Evolutionary conservation across 345 rosid species (phyloP).

Genomic region (Noccaea bulbosa): DNA sequence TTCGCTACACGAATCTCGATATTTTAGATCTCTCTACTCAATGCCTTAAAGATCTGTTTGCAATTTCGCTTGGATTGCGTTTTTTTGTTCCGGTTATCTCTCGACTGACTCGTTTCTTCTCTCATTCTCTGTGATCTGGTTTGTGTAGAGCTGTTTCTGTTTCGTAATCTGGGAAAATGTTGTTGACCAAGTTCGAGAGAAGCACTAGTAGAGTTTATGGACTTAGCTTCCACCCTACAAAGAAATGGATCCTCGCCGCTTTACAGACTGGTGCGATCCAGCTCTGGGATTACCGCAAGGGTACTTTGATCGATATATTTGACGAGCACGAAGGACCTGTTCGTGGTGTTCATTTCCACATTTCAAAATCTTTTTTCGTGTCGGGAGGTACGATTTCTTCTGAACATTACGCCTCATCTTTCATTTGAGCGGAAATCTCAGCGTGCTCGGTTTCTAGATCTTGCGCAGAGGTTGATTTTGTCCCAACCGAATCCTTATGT

Average conservation of each 20-base stretch:
- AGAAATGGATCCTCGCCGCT: background rate
- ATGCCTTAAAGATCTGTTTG: background rate
- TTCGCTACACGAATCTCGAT: constrained; percentile 10
- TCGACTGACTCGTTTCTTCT: background rate
- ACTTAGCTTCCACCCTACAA: background rate
- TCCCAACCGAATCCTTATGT: no score
- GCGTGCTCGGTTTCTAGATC: no score
- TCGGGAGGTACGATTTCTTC: background rate
- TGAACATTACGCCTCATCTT: background rate
- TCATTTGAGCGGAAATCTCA: no score
- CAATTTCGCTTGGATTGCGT: background rate
- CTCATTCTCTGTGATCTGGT: background rate
- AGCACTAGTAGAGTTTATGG: background rate
- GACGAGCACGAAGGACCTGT: background rate
- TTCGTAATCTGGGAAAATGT: background rate
- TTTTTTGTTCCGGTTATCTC: no score
- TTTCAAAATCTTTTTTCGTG: background rate
- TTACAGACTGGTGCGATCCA: background rate
- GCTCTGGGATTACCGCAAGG: background rate
- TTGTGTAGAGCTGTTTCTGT: background rate
- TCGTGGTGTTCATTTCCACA: background rate
- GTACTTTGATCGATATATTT: background rate
- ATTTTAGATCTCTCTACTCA: background rate
- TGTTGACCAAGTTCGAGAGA: background rate
- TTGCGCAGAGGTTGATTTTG: no score